Conservation (phyloP, 176 grass and related monocot genomes). For the Juncus inflexus region DNA sequence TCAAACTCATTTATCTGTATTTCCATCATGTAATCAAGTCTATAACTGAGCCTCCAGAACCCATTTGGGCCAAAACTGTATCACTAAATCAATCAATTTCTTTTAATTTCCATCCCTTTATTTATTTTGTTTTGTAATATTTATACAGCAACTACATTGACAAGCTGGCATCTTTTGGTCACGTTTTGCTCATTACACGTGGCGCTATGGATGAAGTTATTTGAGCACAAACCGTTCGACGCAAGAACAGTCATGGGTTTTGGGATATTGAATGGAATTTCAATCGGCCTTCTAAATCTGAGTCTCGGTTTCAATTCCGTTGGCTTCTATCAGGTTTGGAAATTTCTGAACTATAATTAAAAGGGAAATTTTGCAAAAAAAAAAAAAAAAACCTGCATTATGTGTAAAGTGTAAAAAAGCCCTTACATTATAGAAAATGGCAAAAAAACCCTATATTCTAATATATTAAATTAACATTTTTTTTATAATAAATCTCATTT, state of each 20-base stretch:
- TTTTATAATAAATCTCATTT: too few relatives aligned
- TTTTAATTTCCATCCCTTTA: slow-evolving; percentile 7
- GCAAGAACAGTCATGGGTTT: slow-evolving; percentile 91
- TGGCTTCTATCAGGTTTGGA: slow-evolving; percentile 87
- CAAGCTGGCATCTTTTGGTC: slow-evolving; percentile 98
- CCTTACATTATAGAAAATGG: too few relatives aligned
- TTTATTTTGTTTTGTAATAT: slow-evolving; percentile 10
- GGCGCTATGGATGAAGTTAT: slow-evolving; percentile 88
- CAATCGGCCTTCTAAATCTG: slow-evolving; percentile 94
- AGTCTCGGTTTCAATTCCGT: slow-evolving; percentile 98
- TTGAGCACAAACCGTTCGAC: slow-evolving; percentile 97
- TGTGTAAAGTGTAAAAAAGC: too few relatives aligned
- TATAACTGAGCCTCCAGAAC: too few relatives aligned
- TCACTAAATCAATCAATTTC: background rate
- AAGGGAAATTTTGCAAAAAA: background rate
- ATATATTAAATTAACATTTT: too few relatives aligned
- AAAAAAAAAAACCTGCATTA: too few relatives aligned
- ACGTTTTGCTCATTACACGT: slow-evolving; percentile 98
- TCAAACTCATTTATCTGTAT: too few relatives aligned
- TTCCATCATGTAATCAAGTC: too few relatives aligned
- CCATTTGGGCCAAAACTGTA: slow-evolving; percentile 1
- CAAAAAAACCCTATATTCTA: too few relatives aligned
- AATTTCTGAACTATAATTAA: slow-evolving; percentile 4
- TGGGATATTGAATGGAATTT: slow-evolving; percentile 95
- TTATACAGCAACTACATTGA: slow-evolving; percentile 92